Conservation (phyloP, 2,329 filamentous ascomycete species). For the Macrophomina phaseolina region DNA sequence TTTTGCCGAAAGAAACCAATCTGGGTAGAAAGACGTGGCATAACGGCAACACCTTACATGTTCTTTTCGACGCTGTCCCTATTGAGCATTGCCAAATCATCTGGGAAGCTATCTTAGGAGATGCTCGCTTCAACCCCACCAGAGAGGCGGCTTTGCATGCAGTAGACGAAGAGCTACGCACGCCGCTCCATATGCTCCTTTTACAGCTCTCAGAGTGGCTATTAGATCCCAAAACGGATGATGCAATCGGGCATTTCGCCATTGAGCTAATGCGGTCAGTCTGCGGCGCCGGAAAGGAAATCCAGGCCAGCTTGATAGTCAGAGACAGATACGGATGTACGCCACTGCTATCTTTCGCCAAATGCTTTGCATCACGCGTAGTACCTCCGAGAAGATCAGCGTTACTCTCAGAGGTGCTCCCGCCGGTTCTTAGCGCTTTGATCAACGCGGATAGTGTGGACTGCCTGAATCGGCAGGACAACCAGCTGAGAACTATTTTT, state of each 20-base stretch:
- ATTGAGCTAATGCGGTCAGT: not conserved
- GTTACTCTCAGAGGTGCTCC: not conserved
- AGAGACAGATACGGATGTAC: not conserved
- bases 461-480: not conserved
- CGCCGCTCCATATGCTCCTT: not conserved
- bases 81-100: not conserved
- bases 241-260: fast-evolving
- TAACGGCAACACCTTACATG: not conserved
- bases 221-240: too few relatives aligned
- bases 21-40: not conserved
- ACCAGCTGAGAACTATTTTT: not conserved
- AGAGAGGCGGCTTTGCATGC: not conserved
- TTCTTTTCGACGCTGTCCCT: not conserved
- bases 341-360: not conserved
- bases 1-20: not conserved
- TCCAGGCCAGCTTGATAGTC: not conserved
- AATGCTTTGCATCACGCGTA: fast-evolving
- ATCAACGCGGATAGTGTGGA: not conserved
- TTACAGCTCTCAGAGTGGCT: too few relatives aligned
- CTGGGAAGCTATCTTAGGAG: not conserved
- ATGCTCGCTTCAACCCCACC: not conserved
- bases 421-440: not conserved
- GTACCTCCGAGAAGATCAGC: too few relatives aligned
- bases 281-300: not conserved
- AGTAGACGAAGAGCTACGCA: not conserved